These are phyloP conservation scores for Kluyveromyces starmeri DNA, from an alignment of 805 yeast genomes.

Conservation along the genomic window DNA sequence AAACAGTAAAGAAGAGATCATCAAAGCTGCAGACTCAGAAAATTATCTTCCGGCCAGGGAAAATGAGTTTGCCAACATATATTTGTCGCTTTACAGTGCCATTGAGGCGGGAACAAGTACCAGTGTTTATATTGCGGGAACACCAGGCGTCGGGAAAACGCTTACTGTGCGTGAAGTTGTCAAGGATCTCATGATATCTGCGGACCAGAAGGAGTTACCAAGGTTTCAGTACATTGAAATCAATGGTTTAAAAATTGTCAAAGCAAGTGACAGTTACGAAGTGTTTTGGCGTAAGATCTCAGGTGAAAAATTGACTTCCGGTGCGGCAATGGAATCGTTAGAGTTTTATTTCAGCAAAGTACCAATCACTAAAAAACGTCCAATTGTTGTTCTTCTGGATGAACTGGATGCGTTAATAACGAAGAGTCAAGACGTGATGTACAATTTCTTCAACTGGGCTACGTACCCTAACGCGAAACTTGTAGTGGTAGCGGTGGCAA, in stretches of 20 bases:
- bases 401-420: constrained; percentile 90
- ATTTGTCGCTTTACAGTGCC: constrained; percentile 60
- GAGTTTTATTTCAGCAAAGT: constrained; percentile 57
- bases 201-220: constrained; percentile 32
- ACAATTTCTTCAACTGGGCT: constrained; percentile 98
- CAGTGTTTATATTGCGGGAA: constrained; percentile 86
- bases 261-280: constrained; percentile 78
- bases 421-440: constrained; percentile 71
- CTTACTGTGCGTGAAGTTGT: constrained; percentile 86
- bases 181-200: constrained; percentile 46
- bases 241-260: constrained; percentile 77
- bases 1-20: constrained; percentile 35
- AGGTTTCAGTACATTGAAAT: constrained; percentile 73
- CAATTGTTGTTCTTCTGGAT: constrained; percentile 71
- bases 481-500: constrained; percentile 88
- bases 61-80: constrained; percentile 64
- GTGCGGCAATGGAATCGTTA: constrained; percentile 55
- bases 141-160: constrained; percentile 97
- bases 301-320: constrained; percentile 48
- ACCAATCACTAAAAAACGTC: constrained; percentile 28
- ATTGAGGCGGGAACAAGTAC: constrained; percentile 65
- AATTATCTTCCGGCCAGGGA: constrained; percentile 77
- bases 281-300: constrained; percentile 69
- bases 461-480: constrained; percentile 68
- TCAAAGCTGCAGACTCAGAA: constrained; percentile 31